A percentile compares a stretch with the other conserved stretches of the same genome.
Conservation (phyloP, 345 rosid species). For the Dipteronia sinensis region DNA sequence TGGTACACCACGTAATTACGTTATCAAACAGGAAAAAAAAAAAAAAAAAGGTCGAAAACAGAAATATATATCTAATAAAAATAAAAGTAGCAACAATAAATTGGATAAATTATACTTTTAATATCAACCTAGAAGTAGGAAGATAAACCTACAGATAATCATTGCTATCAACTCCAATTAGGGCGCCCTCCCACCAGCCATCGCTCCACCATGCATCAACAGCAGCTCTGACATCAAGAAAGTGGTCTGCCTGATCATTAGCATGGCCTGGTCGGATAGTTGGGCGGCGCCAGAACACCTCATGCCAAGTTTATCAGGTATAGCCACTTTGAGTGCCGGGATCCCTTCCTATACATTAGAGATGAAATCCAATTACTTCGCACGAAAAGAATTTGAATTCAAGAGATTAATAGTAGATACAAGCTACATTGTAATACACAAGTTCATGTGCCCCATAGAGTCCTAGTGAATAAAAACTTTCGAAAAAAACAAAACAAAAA, state of each 20-base stretch:
- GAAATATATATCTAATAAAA: constrained; percentile 2
- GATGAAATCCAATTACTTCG: constrained; percentile 12
- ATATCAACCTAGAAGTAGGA: constrained; percentile 46
- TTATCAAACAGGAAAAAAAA: constrained; percentile 8
- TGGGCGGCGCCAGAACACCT: constrained; percentile 66
- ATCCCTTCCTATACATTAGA: constrained; percentile 73
- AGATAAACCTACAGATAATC: constrained; percentile 62
- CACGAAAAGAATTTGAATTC: constrained; percentile 1
- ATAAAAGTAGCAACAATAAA: constrained; percentile 8
- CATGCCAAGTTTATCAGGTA: constrained; percentile 83
- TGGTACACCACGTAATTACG: constrained; percentile 34
- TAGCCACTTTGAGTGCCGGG: constrained; percentile 67
- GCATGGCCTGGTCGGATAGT: constrained; percentile 74
- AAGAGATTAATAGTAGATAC: neutral
- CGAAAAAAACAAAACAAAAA: neutral
- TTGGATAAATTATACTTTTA: constrained; percentile 28
- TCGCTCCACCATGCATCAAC: constrained; percentile 99
- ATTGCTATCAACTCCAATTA: constrained; percentile 41
- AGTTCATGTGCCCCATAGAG: neutral
- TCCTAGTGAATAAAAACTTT: neutral
- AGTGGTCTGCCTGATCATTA: constrained; percentile 30
- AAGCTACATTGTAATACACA: neutral
- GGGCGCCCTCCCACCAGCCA: constrained; percentile 99
- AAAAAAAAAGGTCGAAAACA: constrained; percentile 8
- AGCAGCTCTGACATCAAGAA: constrained; percentile 57